Base-by-base conservation (phyloP, 2,329 filamentous ascomycete genomes). In the Paraphaeosphaeria minitans region DNA sequence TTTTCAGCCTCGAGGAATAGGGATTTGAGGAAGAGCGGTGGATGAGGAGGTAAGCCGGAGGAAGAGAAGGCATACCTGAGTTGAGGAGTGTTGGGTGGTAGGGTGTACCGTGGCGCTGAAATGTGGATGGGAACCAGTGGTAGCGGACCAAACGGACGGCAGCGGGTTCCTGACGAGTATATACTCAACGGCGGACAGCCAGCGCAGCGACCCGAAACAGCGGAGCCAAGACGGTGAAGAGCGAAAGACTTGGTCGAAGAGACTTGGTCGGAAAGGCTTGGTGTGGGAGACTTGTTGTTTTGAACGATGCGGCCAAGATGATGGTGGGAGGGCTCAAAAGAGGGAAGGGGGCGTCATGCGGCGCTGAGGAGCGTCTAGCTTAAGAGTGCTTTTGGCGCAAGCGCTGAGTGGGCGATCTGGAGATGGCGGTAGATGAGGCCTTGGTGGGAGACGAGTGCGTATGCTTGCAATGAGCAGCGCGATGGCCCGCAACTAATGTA, bases 271-370 rank as follows among this genome's bases (percentile, higher is more conserved):
- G 66, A 69, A 37, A 45, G 47, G 31, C 31, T 19, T 39, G 51
- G 54, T 60, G 70, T 62, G 71, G 70, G 66, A 73, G 67, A 67
- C 63, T 61, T 71, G 66, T 73, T 69, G 66, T 76, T 73, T 73
- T 75, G 67, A 72, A 61, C 68, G 59, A 68, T 68, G 72, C 69
- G 69, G 72, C 72, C 73, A 74, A 69, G 71, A 69, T 63, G 65
- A 59, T 71, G 69, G 72, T 70, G 66, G 70, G 67, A 60, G 68
- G 66, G 68, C 64, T 66, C 63, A 62, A 60, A 59, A 22, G 66
- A 67, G 61, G 55, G 69, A 65, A 71, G 70, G 69, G 57, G 70
- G 69, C 70, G 69, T 72, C 70, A 72, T 73, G 72, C 70, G 69
- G 71, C 70, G 69, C 60, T 66, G 65, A 62, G 24, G 24, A 60